phyloP scores from a whole-genome alignment of 768 basidiomycete genomes.

The Termitomyces sp. region DNA sequence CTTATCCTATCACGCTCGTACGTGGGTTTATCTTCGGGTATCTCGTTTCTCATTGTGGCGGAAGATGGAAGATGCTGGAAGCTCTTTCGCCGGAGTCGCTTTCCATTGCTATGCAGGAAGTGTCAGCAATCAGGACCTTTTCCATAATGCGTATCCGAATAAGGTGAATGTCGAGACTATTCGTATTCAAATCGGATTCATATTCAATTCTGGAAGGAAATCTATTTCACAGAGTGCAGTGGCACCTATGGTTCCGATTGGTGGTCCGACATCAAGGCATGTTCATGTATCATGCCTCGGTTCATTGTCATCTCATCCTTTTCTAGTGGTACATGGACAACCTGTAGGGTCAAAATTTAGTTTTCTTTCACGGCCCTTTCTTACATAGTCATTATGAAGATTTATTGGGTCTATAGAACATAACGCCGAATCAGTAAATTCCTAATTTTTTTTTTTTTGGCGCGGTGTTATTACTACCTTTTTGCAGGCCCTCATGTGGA shows the following conservation, averaged over 20 bases:
- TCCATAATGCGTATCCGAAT: conserved; percentile 15
- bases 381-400: conserved; percentile 1
- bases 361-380: not conserved
- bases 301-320: not conserved
- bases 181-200: too few relatives aligned
- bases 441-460: not conserved
- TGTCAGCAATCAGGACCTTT: conserved; percentile 12
- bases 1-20: conserved; percentile 53
- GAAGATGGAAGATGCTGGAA: conserved; percentile 47
- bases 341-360: conserved; percentile 5
- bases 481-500: conserved; percentile 55
- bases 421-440: conserved; percentile 13
- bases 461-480: not conserved
- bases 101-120: conserved; percentile 63
- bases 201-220: conserved; percentile 21
- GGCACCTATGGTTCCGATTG: conserved; percentile 65
- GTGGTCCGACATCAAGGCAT: conserved; percentile 77
- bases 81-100: conserved; percentile 55
- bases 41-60: not conserved
- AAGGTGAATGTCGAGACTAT: conserved; percentile 7
- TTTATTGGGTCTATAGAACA: conserved; percentile 19
- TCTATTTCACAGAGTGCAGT: conserved; percentile 58
- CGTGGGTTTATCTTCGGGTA: not conserved
- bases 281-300: not conserved
- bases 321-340: conserved; percentile 21